Conservation (phyloP, 2,329 filamentous ascomycete genomes). For the Aspergillus sergii region DNA sequence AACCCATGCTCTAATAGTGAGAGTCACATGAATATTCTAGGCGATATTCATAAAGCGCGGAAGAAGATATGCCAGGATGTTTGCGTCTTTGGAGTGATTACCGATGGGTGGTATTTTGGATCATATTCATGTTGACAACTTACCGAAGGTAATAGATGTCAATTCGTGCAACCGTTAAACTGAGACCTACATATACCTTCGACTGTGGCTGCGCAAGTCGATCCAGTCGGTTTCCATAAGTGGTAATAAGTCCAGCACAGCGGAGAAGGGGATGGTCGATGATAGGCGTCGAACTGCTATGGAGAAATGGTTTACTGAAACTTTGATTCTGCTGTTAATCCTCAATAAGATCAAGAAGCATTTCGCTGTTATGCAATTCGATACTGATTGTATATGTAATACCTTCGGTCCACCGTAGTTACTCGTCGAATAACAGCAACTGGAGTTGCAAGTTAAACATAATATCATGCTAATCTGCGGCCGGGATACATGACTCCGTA, state of each 20-base stretch:
- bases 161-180: background rate
- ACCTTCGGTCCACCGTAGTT: background rate
- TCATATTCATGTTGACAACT: too few species aligned
- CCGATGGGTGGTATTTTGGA: too few species aligned
- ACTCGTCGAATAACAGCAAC: background rate
- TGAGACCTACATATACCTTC: background rate
- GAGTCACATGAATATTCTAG: background rate
- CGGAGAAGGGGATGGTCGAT: background rate
- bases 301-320: background rate
- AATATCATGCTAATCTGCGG: background rate
- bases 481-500: background rate
- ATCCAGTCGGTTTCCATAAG: background rate
- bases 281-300: background rate
- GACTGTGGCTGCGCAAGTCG: background rate
- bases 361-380: background rate
- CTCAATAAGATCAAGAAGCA: background rate
- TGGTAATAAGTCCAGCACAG: too few species aligned
- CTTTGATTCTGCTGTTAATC: background rate
- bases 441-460: background rate
- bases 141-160: too few species aligned
- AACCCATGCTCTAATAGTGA: background rate
- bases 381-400: background rate
- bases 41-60: background rate
- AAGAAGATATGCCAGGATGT: background rate
- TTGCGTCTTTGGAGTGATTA: background rate